A percentile compares a stretch with the other conserved stretches of the same genome.
phyloP scores from a whole-genome alignment of 23 red algal genomes.

The Gracilariopsis chorda region DNA sequence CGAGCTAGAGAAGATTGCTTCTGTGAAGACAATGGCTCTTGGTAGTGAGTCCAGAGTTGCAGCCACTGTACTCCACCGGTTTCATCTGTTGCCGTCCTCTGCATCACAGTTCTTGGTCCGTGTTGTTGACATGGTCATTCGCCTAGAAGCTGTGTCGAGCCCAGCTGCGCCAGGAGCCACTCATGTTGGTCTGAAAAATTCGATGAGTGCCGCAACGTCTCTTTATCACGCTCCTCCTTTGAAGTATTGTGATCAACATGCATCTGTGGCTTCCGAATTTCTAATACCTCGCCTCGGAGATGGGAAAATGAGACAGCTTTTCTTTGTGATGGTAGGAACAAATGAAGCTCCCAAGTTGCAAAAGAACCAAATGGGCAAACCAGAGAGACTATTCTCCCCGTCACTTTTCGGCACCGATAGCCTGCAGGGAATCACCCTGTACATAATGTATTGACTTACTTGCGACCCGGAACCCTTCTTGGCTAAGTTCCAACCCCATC shows the following conservation, averaged over 20 bases:
- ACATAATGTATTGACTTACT: conserved; percentile 69
- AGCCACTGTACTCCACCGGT: conserved; percentile 80
- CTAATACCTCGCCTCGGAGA: conserved; percentile 58
- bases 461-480: conserved; percentile 29
- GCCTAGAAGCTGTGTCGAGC: conserved; percentile 65
- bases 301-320: conserved; percentile 52
- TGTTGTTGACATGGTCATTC: conserved; percentile 76
- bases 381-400: conserved; percentile 26
- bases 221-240: conserved; percentile 88
- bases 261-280: conserved; percentile 47
- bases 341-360: conserved; percentile 43
- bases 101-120: conserved; percentile 63
- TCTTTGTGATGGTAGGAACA: conserved; percentile 76
- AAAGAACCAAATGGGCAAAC: conserved; percentile 43
- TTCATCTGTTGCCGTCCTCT: conserved; percentile 70
- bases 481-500: conserved; percentile 45
- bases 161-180: conserved; percentile 62
- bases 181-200: conserved; percentile 68
- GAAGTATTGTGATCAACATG: conserved; percentile 77
- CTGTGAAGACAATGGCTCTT: conserved; percentile 33
- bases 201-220: conserved; percentile 65
- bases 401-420: not conserved
- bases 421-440: conserved; percentile 30
- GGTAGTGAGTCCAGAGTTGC: conserved; percentile 71
- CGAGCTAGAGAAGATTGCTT: conserved; percentile 63